phyloP scores from a whole-genome alignment of 2,329 filamentous ascomycete species.

The Magnaporthiopsis incrustans region DNA sequence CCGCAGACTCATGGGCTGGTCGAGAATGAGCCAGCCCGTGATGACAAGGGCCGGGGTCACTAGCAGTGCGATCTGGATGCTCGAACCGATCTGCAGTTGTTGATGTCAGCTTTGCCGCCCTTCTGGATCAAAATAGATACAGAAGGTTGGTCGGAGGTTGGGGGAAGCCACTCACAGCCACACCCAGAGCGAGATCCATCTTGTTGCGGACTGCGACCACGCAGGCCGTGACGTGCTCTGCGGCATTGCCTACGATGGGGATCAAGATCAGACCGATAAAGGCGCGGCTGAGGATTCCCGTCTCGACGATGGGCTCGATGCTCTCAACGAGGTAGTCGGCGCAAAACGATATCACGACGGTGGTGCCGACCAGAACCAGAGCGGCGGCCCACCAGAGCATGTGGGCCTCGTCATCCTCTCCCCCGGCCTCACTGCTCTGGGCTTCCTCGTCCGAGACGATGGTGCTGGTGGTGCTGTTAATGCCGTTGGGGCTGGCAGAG shows the following conservation, averaged over 20 bases:
- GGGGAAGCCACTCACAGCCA: slow-evolving; percentile 35
- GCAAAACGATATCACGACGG: slow-evolving; percentile 67
- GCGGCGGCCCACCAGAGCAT: slow-evolving; percentile 57
- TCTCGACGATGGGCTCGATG: slow-evolving; percentile 58
- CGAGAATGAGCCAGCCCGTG: slow-evolving; percentile 68
- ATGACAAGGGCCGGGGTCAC: slow-evolving; percentile 76
- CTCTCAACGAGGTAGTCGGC: slow-evolving; percentile 71
- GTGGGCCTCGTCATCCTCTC: slow-evolving; percentile 34
- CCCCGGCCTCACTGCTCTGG: slow-evolving; percentile 30
- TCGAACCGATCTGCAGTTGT: slow-evolving; percentile 54
- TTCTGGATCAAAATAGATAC: background rate
- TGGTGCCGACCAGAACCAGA: slow-evolving; percentile 60
- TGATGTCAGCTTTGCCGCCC: background rate
- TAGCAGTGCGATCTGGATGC: slow-evolving; percentile 74
- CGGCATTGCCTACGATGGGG: slow-evolving; percentile 76
- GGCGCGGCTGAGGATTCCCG: slow-evolving; percentile 56
- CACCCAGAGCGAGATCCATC: slow-evolving; percentile 68
- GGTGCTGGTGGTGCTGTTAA: background rate
- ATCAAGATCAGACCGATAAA: slow-evolving; percentile 76
- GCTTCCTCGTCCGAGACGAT: slow-evolving; percentile 10
- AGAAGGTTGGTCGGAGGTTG: background rate
- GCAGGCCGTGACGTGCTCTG: slow-evolving; percentile 74
- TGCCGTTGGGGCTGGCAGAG: slow-evolving; percentile 12
- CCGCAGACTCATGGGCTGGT: slow-evolving; percentile 65
- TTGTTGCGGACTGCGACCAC: slow-evolving; percentile 73